Base-by-base conservation (phyloP, 306 rosid species). In the Castanea sativa region DNA sequence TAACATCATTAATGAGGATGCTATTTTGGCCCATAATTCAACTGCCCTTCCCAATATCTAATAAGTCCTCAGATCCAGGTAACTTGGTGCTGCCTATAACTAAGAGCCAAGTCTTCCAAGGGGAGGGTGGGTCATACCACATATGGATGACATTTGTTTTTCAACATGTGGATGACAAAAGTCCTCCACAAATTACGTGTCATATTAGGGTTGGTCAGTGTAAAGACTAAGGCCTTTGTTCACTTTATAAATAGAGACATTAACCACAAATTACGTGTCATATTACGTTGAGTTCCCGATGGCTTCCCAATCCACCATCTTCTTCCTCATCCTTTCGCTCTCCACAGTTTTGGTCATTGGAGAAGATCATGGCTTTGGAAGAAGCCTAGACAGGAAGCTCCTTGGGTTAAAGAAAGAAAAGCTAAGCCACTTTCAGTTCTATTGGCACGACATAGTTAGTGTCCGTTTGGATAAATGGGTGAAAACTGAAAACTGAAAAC, bases 371-470 rank as follows among this genome's bases (percentile, higher is more conserved):
- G 81, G 64, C 10, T 91, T 86, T 18, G 82, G 27, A 4, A 87
- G 75, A 23, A 59, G 45, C 19, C 21, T 88, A 0, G 80, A 89
- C 73, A 84, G 74, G 2, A 77, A 86, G 57, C 5, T 69, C 10
- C 41, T 85, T 1, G 88, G 86, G 20, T 69, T 88, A 2, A 80
- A 60, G 52, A 82, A 82, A 73, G 84, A 91, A 49, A 91, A 87
- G 73, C 88, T 91, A 0, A 90, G 84, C 75, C 94, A 89, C 49
- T 74, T 93, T 16, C 86, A 69, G n/a, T 21, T 93, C n/a, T 93
- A 86, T 38, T 91, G 91, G 90, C 97, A 91, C 52, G 97, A 93
- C 63, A 69, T 88, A 29, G 74, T 83, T 2, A 73, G 84, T 68
- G 91, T n/a, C n/a, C n/a, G n/a, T n/a, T n/a, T n/a, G n/a, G n/a